Evolutionary conservation across 2,329 filamentous ascomycete species (phyloP).

Genomic region (Cryphonectria radicalis): DNA sequence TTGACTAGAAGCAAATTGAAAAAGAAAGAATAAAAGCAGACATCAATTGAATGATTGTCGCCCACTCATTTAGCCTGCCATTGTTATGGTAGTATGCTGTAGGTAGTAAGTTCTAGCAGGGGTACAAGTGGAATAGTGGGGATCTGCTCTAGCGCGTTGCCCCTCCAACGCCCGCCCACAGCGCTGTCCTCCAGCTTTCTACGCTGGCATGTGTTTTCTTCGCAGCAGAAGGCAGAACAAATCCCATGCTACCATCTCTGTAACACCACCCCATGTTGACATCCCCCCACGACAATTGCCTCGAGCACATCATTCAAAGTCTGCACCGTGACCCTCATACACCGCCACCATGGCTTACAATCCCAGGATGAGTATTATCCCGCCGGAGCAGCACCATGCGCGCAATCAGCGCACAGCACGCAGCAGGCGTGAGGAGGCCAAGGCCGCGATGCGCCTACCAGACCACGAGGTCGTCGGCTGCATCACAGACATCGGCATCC

Average conservation of each 20-base stretch:
- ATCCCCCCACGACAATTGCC: neutral
- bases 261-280: neutral
- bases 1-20: neutral
- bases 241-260: neutral
- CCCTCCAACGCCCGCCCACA: slow-evolving; percentile 8
- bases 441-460: slow-evolving; percentile 63
- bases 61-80: neutral
- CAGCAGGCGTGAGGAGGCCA: slow-evolving; percentile 63
- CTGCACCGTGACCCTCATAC: neutral
- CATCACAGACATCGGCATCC: slow-evolving; percentile 95
- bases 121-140: neutral
- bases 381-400: slow-evolving; percentile 54
- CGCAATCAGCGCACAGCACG: slow-evolving; percentile 45
- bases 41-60: neutral
- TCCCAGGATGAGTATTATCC: slow-evolving; percentile 64
- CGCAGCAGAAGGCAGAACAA: too few relatives aligned
- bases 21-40: neutral
- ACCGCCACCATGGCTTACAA: slow-evolving; percentile 59
- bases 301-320: neutral
- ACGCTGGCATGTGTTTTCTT: slow-evolving; percentile 1
- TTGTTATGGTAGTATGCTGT: neutral
- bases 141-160: slow-evolving; percentile 2
- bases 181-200: neutral
- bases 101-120: neutral
- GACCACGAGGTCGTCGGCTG: slow-evolving; percentile 90